Evolutionary conservation across 164 flowering plant species (phyloP), one percentile per base, ranked within the genome.

Genomic region (Saururus chinensis): DNA sequence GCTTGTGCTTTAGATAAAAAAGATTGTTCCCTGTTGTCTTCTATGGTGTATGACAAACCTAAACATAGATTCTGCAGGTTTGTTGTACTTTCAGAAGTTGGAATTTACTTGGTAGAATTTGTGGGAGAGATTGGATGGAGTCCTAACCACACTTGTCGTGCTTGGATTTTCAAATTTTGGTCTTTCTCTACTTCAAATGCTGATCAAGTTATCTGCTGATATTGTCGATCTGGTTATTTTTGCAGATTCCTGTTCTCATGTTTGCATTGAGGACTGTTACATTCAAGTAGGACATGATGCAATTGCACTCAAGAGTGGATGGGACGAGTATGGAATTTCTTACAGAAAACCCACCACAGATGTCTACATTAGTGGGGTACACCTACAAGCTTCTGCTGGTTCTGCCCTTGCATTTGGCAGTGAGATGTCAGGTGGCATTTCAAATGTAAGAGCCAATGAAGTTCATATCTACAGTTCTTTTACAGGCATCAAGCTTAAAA

Each of bases 361-460:
- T 45, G 78, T 87, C 26, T 82, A 76, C 52, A 73, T 87, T 59
- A 68, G 70, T 24, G 35, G 68, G n/a, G 76, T 76, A 8, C 25
- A 58, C n/a, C 81, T 83, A 20, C 75, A 74, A 56, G 71, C 87
- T 20, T 53, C 71, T 53, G 56, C 74, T 0, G 91, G 89, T 52
- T 64, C 92, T 8, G 85, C 75, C 12, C 56, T 88, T 21, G 83
- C 89, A 25, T 66, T 89, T 48, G 92, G 88, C 55, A 85, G 86
- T 48, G 87, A 84, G 70, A 87, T 82, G 87, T 89, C 96, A 3
- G 96, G 96, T 60, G 93, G 91, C 58, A 77, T 85, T 54, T 81
- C 85, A 13, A 41, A 70, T 21, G 62, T 88, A 14, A 72, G 68
- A 3, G 84, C 61, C 0, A 82, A 83, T 62, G 57, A 70, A 26